These are phyloP conservation scores for Xylaria sp. DNA, from an alignment of 495 filamentous ascomycete species.

Conservation along the genomic window DNA sequence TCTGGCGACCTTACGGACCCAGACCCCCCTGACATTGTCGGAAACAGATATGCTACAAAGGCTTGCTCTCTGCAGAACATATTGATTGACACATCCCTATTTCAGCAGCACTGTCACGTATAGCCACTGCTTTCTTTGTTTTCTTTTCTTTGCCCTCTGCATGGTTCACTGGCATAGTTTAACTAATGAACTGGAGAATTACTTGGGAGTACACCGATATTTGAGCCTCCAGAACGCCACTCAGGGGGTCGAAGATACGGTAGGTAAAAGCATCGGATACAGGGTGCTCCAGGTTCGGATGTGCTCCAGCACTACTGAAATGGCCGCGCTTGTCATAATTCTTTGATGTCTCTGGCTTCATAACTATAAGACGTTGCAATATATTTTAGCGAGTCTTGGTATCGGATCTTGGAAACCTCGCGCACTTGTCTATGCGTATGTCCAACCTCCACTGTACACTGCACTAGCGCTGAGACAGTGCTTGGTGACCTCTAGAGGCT, in stretches of 20 bases:
- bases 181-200: conserved; percentile 3
- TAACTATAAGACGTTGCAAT: neutral
- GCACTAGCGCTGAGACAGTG: conserved; percentile 11
- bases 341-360: neutral
- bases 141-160: conserved; percentile 20
- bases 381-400: neutral
- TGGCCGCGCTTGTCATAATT: neutral
- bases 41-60: neutral
- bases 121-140: neutral
- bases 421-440: neutral
- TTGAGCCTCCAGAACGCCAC: conserved; percentile 2
- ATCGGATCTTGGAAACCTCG: neutral
- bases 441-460: conserved; percentile 3
- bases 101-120: conserved; percentile 7
- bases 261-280: conserved; percentile 9
- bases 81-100: conserved; percentile 1
- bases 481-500: neutral
- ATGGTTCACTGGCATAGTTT: neutral
- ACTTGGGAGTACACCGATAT: neutral
- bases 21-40: conserved; percentile 10
- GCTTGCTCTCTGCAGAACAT: conserved; percentile 13
- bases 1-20: neutral
- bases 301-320: neutral
- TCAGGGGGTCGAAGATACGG: neutral
- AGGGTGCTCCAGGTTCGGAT: conserved; percentile 8